These are phyloP conservation scores for Adansonia gregorii DNA, from an alignment of 441 rosid species.

Conservation along the genomic window DNA sequence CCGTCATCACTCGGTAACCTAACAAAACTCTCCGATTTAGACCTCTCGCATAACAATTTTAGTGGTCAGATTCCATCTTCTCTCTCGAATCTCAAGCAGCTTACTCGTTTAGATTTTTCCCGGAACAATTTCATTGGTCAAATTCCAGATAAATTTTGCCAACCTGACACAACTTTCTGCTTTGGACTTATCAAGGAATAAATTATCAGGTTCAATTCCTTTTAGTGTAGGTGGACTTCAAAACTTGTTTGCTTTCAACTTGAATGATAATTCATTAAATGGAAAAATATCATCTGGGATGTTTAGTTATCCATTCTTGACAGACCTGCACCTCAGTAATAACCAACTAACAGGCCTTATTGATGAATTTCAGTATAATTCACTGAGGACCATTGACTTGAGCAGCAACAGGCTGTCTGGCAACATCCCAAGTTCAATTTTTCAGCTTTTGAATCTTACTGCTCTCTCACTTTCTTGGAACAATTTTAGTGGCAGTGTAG, in stretches of 20 bases:
- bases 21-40: neutral
- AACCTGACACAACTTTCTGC: neutral
- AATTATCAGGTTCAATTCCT: neutral
- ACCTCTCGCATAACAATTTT: neutral
- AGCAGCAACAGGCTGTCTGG: neutral
- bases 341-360: neutral
- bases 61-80: slow-evolving; percentile 2
- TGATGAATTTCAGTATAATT: neutral
- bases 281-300: neutral
- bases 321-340: neutral
- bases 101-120: neutral
- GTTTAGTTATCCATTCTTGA: neutral
- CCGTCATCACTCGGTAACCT: neutral
- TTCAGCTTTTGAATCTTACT: neutral
- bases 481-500: neutral
- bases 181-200: neutral
- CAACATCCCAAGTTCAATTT: neutral
- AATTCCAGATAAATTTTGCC: neutral
- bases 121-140: neutral
- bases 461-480: neutral
- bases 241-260: neutral
- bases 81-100: neutral
- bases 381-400: neutral
- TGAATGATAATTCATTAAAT: neutral
- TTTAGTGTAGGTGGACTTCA: neutral